phyloP scores from a whole-genome alignment of 345 rosid genomes.

The Triadica sebifera region DNA sequence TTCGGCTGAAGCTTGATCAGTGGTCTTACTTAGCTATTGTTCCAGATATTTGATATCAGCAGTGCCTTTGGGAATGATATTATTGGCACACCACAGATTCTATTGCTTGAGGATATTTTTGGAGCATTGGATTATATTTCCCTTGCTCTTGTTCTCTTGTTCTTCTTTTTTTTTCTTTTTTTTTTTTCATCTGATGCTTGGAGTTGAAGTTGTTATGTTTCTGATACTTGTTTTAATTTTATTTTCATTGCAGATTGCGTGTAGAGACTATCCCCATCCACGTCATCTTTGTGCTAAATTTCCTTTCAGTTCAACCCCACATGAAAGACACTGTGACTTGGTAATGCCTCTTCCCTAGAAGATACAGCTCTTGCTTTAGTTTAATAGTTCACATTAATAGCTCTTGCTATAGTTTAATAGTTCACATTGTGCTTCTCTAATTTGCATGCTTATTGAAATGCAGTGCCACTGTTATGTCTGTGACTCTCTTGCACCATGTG shows the following conservation, averaged over 20 bases:
- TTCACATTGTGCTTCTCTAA: conserved; percentile 7
- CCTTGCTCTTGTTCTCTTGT: not conserved
- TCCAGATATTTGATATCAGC: not conserved
- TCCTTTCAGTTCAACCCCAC: conserved; percentile 56
- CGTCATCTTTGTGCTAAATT: conserved; percentile 70
- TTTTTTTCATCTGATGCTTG: not conserved
- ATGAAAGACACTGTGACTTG: conserved; percentile 57
- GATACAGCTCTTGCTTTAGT: not conserved
- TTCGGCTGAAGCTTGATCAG: not conserved
- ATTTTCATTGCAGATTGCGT: conserved; percentile 62
- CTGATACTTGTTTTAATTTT: conserved; percentile 9
- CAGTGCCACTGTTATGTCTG: conserved; percentile 95
- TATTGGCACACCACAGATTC: not conserved
- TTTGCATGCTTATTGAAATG: conserved; percentile 21
- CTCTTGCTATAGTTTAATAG: not conserved
- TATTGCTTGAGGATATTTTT: not conserved
- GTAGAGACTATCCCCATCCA: conserved; percentile 89
- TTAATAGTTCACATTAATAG: not conserved
- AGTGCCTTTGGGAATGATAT: not conserved
- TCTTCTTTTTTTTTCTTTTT: too few species aligned
- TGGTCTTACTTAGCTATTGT: not conserved
- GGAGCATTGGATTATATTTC: not conserved
- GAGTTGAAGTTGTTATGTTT: not conserved
- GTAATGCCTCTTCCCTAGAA: conserved; percentile 31
- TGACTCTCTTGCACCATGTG: conserved; percentile 76